These are phyloP conservation scores for Rubus parviflorus DNA, from an alignment of 306 rosid species.

Conservation along the genomic window DNA sequence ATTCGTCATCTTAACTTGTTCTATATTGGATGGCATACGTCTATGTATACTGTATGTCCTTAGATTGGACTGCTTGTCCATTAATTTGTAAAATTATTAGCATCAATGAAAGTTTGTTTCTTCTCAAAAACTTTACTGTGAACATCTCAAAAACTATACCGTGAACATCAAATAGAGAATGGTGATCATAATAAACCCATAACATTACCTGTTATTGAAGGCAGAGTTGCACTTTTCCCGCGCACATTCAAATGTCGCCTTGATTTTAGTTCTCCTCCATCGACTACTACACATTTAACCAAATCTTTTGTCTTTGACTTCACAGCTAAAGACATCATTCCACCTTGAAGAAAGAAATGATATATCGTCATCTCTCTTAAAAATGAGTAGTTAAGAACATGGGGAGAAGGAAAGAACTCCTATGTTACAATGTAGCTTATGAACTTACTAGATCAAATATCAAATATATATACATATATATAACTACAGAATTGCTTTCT, in stretches of 20 bases:
- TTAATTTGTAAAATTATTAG: no score
- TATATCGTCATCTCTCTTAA: constrained; percentile 19
- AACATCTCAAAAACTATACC: not conserved
- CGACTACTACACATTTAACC: constrained; percentile 83
- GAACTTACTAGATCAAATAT: not conserved
- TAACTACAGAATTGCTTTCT: not conserved
- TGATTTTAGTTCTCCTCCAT: constrained; percentile 94
- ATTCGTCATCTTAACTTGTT: no score
- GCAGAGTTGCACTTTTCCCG: constrained; percentile 94
- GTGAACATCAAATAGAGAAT: not conserved
- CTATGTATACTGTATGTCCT: no score
- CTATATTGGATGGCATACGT: no score
- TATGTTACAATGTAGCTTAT: not conserved
- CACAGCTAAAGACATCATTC: constrained; percentile 94
- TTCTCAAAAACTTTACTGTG: not conserved
- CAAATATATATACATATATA: not conserved
- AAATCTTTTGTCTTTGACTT: constrained; percentile 67
- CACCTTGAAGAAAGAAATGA: constrained; percentile 55
- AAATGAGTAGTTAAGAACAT: not conserved
- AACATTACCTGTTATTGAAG: constrained; percentile 82
- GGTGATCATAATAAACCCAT: not conserved
- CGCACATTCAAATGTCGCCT: constrained; percentile 97
- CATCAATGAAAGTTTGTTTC: not conserved
- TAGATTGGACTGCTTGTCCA: no score
- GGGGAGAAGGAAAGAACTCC: not conserved